Base-by-base conservation (phyloP, 2,329 filamentous ascomycete species). In the Cercospora nicotianae region DNA sequence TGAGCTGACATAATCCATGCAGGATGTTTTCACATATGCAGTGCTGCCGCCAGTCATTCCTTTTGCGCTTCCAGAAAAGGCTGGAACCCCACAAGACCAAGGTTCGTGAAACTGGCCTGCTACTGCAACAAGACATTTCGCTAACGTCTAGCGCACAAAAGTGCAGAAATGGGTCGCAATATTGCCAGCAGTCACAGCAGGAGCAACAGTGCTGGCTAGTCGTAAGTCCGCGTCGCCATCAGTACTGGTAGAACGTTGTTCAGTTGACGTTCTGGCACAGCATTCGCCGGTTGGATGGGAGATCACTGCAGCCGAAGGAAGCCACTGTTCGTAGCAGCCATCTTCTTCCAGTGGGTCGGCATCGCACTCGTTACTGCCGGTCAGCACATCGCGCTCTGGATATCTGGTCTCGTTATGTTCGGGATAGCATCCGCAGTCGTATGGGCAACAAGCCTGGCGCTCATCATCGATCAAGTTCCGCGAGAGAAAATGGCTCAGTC, bases 401-500 rank as follows among this genome's bases (percentile, higher is more conserved):
- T 66, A 18, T 28, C 23, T 45, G 64, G 64, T 26, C 59, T 63
- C 13, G 31, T 58, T n/a, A 45, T 66, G 12, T 39, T 33, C 42
- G 64, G 64, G 30, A 16, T 63, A 53, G 39, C 64, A 26, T 66
- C 64, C 13, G 59, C 55, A 12, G 48, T 63, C 26, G 57, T 48
- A 31, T 66, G 64, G 64, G 39, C 59, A 20, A 62, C 59, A 16
- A 63, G 64, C 18, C 64, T 66, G 33, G 39, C 64, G 30, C 45
- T 66, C 31, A 31, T 60, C 39, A 63, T 66, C 36, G 64, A 66
- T 45, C 55, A 28, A 28, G 57, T 51, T 16, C 23, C 59, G 48
- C 26, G 20, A 53, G 45, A 62, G 6, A 62, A 66, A 12, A 7
- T 66, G 23, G 59, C 39, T 12, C 55, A 63, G 31, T 42, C 33